Percentiles rank a stretch among this genome's conserved stretches.
Conservation (phyloP, 2,329 filamentous ascomycete genomes). For the Leptographium radiaticola region DNA sequence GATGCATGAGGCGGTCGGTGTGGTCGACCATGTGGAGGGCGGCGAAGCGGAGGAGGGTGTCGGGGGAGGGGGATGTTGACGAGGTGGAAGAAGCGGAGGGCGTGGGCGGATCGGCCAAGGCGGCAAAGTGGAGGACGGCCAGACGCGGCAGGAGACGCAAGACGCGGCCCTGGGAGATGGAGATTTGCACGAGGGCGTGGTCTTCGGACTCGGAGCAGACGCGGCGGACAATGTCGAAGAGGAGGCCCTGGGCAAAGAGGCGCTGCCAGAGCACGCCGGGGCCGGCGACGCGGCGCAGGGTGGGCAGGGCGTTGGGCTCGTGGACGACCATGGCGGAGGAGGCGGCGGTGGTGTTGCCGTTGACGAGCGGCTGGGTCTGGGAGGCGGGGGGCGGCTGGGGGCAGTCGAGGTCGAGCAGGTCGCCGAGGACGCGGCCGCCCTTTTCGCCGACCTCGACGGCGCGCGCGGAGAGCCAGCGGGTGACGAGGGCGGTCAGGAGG, state of each 20-base stretch:
- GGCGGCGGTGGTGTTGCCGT: slow-evolving; percentile 5
- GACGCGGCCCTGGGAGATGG: slow-evolving; percentile 38
- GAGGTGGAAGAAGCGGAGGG: slow-evolving; percentile 38
- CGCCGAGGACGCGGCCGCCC: slow-evolving; percentile 34
- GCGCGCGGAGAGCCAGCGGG: slow-evolving; percentile 38
- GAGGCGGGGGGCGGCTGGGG: slow-evolving; percentile 19
- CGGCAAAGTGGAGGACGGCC: slow-evolving; percentile 30
- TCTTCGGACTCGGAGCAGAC: too few relatives aligned
- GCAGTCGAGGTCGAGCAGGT: slow-evolving; percentile 43
- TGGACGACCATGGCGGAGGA: slow-evolving; percentile 1
- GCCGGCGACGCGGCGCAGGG: slow-evolving; percentile 28
- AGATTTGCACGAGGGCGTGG: slow-evolving; percentile 23
- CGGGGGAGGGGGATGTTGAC: background rate
- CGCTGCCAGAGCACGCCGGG: slow-evolving; percentile 41
- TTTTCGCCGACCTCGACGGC: slow-evolving; percentile 43
- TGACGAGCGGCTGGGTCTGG: slow-evolving; percentile 1
- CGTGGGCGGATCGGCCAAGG: slow-evolving; percentile 14
- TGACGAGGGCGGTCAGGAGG: slow-evolving; percentile 34
- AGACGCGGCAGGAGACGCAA: slow-evolving; percentile 38
- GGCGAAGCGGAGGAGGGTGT: slow-evolving; percentile 35
- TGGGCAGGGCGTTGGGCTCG: slow-evolving; percentile 14
- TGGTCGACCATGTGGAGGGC: slow-evolving; percentile 37
- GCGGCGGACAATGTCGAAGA: slow-evolving; percentile 17
- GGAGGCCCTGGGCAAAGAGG: slow-evolving; percentile 30
- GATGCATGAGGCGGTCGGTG: slow-evolving; percentile 34